Conservation (phyloP, 1,284 basidiomycete species). For the Ustilago lituana region DNA sequence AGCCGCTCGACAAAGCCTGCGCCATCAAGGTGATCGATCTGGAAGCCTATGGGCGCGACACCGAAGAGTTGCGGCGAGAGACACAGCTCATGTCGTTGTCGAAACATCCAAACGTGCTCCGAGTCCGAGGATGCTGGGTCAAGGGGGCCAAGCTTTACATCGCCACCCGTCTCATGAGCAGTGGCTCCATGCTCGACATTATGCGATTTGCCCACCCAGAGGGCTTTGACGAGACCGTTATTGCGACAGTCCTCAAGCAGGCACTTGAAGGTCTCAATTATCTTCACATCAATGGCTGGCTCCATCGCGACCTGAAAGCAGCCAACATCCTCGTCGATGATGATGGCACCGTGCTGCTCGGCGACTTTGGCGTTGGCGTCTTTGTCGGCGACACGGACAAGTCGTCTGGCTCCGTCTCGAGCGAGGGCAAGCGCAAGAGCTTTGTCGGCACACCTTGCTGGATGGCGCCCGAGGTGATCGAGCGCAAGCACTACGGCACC, state of each 20-base stretch:
- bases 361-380: conserved; percentile 86
- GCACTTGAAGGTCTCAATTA: conserved; percentile 86
- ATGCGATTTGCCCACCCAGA: conserved; percentile 84
- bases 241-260: conserved; percentile 82
- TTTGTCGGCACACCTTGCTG: conserved; percentile 93
- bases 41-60: conserved; percentile 72
- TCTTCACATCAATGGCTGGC: conserved; percentile 85
- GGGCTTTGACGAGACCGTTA: conserved; percentile 85
- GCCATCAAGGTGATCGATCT: conserved; percentile 89
- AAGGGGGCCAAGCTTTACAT: conserved; percentile 83
- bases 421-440: conserved; percentile 75
- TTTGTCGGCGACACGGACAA: conserved; percentile 73
- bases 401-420: conserved; percentile 21
- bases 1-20: conserved; percentile 72
- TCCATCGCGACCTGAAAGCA: conserved; percentile 84
- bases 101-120: conserved; percentile 90
- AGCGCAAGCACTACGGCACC: conserved; percentile 82
- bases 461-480: conserved; percentile 92
- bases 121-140: conserved; percentile 88
- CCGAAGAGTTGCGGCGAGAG: conserved; percentile 75
- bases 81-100: conserved; percentile 90
- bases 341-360: conserved; percentile 82
- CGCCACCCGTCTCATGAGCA: conserved; percentile 87
- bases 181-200: conserved; percentile 83
- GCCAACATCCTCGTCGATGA: conserved; percentile 77